Base-by-base conservation (phyloP, 495 filamentous ascomycete genomes). In the Penicillium taxi region DNA sequence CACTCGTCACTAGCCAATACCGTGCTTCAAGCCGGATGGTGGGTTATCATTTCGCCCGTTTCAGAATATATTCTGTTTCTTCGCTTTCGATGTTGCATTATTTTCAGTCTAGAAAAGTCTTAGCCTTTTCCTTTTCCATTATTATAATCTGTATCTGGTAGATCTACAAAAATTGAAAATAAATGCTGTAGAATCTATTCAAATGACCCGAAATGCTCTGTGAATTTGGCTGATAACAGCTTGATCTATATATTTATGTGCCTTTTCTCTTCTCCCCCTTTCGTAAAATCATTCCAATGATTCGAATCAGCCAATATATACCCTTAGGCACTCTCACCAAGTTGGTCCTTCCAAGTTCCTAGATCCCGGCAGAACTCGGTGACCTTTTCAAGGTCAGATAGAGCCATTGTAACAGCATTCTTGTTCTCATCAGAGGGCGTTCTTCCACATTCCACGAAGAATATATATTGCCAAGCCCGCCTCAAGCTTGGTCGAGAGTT, bases 361-460 rank as follows among this genome's bases (percentile, higher is more conserved):
- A 67, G 22, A 32, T 67, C 45, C 40, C 55, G 53, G 47, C 60
- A 67, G 23, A 34, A 48, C 35, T 64, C 61, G 2, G 62, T 64
- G 20, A 57, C 55, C 27, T 48, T 12, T 12, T 45, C 43, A 11
- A 69, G 33, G 24, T 46, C 48, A 11, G 37, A 13, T 24, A 69
- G 26, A 30, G 58, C 47, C 15, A 48, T 45, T 12, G 39, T 18
- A n/a, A 58, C 53, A 14, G 52, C 49, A 18, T 58, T 55, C 31
- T 52, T 40, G 26, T 55, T 50, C 30, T 48, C 47, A 18, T 41
- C 43, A 4, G 52, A 49, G 3, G 43, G 45, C 11, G 44, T 42
- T 4, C 80, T 79, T 54, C 83, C 73, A 54, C 94, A 86, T 66
- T 96, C 91, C 14, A 95, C 81, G 58, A 98, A 82, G 61, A 96